Percentiles rank a stretch among this genome's conserved stretches.
Conservation (phyloP, 2,329 filamentous ascomycete species). For the Achaetomium macrosporum region DNA sequence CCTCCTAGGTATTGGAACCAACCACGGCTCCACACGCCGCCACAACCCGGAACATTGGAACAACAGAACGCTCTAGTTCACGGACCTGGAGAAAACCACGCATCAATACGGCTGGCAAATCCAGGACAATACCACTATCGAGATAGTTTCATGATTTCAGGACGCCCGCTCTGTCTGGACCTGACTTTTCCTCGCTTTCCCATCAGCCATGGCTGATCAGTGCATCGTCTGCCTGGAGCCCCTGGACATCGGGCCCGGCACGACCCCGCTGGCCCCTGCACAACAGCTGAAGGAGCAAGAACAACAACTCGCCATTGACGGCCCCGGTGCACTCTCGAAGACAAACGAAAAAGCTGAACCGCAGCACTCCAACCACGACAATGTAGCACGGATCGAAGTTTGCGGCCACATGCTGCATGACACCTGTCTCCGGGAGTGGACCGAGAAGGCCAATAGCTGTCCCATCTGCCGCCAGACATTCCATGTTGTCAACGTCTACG, state of each 20-base stretch:
- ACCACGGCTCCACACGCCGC: neutral
- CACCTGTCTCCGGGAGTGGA: slow-evolving; percentile 88
- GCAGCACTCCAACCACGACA: slow-evolving; percentile 32
- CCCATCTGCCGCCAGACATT: slow-evolving; percentile 92
- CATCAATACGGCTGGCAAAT: slow-evolving; percentile 5
- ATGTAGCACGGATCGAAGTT: slow-evolving; percentile 58
- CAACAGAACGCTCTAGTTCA: neutral
- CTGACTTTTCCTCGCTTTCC: slow-evolving; percentile 31
- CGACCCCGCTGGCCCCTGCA: slow-evolving; percentile 13
- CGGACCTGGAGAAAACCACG: neutral
- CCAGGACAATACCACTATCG: neutral
- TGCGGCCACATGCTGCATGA: slow-evolving; percentile 93
- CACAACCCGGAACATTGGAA: neutral
- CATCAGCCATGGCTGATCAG: slow-evolving; percentile 52
- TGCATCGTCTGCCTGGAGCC: slow-evolving; percentile 65
- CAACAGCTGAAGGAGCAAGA: slow-evolving; percentile 11
- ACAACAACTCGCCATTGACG: slow-evolving; percentile 16
- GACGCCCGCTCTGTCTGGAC: slow-evolving; percentile 34
- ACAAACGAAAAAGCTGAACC: slow-evolving; percentile 22
- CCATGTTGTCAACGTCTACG: slow-evolving; percentile 80
- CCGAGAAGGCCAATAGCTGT: slow-evolving; percentile 94
- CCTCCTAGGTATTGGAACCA: too few relatives aligned
- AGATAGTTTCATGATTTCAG: neutral
- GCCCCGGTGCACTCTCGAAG: slow-evolving; percentile 17
- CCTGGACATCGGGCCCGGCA: slow-evolving; percentile 35